Base-by-base conservation (phyloP, 1,284 basidiomycete species). In the Xerocomus minutiporus region DNA sequence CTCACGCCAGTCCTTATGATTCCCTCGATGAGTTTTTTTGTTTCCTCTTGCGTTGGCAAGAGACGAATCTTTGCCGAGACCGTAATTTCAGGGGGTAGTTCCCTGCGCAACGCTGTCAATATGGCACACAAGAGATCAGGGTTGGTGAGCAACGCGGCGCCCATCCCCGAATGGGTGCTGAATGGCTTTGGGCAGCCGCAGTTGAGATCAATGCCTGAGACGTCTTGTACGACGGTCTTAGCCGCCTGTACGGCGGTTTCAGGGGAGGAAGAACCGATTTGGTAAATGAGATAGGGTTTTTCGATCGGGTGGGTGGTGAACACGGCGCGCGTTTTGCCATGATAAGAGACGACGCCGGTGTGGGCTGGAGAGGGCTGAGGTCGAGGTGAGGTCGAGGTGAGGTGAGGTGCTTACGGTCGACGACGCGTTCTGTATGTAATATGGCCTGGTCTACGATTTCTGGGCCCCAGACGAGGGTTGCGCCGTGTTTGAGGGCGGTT, bases 391-490 rank as follows among this genome's bases (percentile, higher is more conserved):
- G n/a, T 0, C 0, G 15, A 38, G 35, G 31, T 34, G 42, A 36
- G 46, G 42, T 44, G 42, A 35, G 42, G 23, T 41, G 49, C 89
- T 66, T 64, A 91, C 93, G 83, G 76, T 98, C 85, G 12, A 97
- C 92, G 23, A 77, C 81, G 51, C 96, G 79, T 59, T 86, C 80
- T 0, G 90, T 75, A 52, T 95, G 91, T 43, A 99, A 78, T 53
- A 99, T 94, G 12, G 97, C 97, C 70, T 91, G 93, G 73, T 99
- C 97, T 6, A 99, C 89, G 43, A 93, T 89, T 68, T 99, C 97
- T 0, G 96, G 97, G 9, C 91, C 88, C 97, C 97, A 99, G 1
- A 99, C 96, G 5, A 99, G 78, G 13, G 87, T 86, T 3, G 96
- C 96, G 2, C 96, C 96, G 65, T 98, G 89, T 62, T 96, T 93